phyloP scores from a whole-genome alignment of 805 yeast species.

The Ogataea pignaliae region DNA sequence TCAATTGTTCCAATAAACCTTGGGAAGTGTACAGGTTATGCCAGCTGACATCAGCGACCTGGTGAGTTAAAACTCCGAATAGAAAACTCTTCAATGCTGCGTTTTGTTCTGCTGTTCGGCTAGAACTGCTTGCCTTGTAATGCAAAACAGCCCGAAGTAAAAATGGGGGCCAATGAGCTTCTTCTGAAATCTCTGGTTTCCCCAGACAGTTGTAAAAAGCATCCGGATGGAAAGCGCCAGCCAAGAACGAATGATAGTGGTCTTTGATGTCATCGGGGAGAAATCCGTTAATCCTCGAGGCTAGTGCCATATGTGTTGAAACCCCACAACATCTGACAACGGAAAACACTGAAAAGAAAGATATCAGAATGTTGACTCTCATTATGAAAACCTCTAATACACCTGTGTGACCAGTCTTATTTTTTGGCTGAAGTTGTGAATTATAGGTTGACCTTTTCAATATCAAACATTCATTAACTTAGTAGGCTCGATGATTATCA shows the following conservation, averaged over 20 bases:
- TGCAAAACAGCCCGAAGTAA: slow-evolving; percentile 40
- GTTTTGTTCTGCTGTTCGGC: neutral
- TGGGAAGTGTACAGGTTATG: slow-evolving; percentile 53
- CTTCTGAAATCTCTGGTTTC: slow-evolving; percentile 50
- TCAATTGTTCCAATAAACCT: slow-evolving; percentile 50
- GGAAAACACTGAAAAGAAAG: neutral
- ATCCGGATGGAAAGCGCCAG: slow-evolving; percentile 70
- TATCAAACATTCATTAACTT: too few relatives aligned
- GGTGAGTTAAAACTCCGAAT: slow-evolving; percentile 57
- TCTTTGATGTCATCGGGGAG: slow-evolving; percentile 32
- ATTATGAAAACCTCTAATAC: too few relatives aligned
- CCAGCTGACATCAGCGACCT: slow-evolving; percentile 63
- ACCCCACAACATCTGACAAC: slow-evolving; percentile 21
- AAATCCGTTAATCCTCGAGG: slow-evolving; percentile 26
- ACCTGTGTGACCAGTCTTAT: too few relatives aligned
- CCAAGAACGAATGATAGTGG: slow-evolving; percentile 33
- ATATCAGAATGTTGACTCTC: neutral
- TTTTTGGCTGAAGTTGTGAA: too few relatives aligned
- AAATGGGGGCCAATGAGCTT: slow-evolving; percentile 69
- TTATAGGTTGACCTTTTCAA: too few relatives aligned
- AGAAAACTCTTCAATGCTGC: slow-evolving; percentile 47
- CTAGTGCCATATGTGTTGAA: slow-evolving; percentile 33
- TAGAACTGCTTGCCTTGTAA: slow-evolving; percentile 21
- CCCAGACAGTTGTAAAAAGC: slow-evolving; percentile 60
- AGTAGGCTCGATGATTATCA: too few relatives aligned